Conservation (phyloP, 2,329 filamentous ascomycete species). For the Kalmusia sp. region DNA sequence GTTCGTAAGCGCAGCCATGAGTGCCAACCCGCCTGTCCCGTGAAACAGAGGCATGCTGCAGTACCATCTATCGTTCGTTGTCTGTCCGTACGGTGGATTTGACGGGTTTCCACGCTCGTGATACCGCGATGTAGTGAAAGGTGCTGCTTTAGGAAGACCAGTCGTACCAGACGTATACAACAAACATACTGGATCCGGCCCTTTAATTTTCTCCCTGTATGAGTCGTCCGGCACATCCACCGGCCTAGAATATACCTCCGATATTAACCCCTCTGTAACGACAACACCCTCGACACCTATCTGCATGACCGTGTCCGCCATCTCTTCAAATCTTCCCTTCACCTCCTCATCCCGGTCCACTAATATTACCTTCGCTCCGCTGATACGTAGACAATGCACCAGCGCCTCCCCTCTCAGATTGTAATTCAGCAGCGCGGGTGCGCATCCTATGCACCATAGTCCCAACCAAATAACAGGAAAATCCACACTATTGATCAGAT, state of each 20-base stretch:
- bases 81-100: conserved; percentile 40
- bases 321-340: conserved; percentile 16
- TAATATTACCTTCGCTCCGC: conserved; percentile 61
- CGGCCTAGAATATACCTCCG: conserved; percentile 23
- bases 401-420: conserved; percentile 68
- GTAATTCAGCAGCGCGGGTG: conserved; percentile 74
- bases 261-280: conserved; percentile 25
- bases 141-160: conserved; percentile 68
- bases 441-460: conserved; percentile 69
- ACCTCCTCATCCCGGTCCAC: conserved; percentile 60
- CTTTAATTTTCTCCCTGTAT: conserved; percentile 60
- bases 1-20: conserved; percentile 56
- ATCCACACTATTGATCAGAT: conserved; percentile 70
- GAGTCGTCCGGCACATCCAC: conserved; percentile 57
- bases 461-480: conserved; percentile 72
- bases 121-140: conserved; percentile 35
- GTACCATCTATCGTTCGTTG: conserved; percentile 68
- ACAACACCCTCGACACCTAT: conserved; percentile 26
- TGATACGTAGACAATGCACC: conserved; percentile 68
- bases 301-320: conserved; percentile 14
- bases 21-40: conserved; percentile 70
- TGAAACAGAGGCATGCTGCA: conserved; percentile 80
- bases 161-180: conserved; percentile 80
- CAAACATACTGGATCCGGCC: conserved; percentile 63
- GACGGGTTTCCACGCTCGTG: conserved; percentile 45